Base-by-base conservation (phyloP, 225 moss, liverwort and hornwort genomes). In the Ulota crispa region DNA sequence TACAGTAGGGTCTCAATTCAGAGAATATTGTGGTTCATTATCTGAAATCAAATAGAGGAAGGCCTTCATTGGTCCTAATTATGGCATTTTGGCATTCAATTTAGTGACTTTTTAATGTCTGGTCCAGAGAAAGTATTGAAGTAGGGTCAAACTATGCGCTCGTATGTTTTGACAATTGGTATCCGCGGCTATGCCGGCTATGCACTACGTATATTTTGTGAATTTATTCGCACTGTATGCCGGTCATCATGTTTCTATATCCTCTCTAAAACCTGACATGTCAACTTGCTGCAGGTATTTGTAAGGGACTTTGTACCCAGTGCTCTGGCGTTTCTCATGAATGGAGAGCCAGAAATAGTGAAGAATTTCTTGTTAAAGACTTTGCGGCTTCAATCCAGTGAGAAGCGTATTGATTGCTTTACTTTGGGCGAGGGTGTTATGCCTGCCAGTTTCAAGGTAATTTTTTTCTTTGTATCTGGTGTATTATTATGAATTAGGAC, bases 371-470 rank as follows among this genome's bases (percentile, higher is more conserved):
- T 97, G 82, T 57, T 97, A 24, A 97, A 93, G 89, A 92, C 97
- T 30, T 84, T 97, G 59, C 94, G 93, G 24, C 93, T 97, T 53
- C 97, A 97, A 68, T 86, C 93, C 14, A 92, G 91, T 55, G 97
- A 97, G 89, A 97, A 97, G 78, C 93, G 95, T 9, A 94, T 97
- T 57, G 97, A 97, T 64, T 97, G 97, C 83, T 97, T 97, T 64
- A 97, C 95, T 21, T 81, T 97, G 64, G 97, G 97, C 11, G 95
- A 93, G 81, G 97, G 97, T 28, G 97, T 97, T 24, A 97, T 97
- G 97, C 97, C 97, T 21, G 97, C 97, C 42, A 97, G 97, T 74
- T 97, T 97, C 84, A 97, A 97, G 90, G 90, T 90, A 75, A 28
- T 31, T 24, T 1, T n/a, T 72, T 16, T 47, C 73, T 52, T 47